Evolutionary conservation across 257 asterid genomes (phyloP), one percentile per base, ranked within the genome.

Genomic region (Gentiana straminea): DNA sequence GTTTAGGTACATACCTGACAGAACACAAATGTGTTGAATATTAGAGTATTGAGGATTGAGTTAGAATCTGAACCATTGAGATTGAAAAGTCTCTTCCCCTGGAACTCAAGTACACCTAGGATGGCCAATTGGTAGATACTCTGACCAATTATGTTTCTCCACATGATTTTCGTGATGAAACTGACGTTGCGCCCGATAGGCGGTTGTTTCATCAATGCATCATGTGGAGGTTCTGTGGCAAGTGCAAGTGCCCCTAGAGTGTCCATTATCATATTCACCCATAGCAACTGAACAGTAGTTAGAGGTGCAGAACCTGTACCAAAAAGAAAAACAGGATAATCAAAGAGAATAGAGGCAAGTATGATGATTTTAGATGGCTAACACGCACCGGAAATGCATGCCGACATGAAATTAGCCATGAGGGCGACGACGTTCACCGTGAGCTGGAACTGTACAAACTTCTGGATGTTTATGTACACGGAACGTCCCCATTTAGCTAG

Each of bases 191-290:
- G 79, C 35, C 88, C 83, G 10, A 82, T 81, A 0, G 97, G 97
- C 0, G 84, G 78, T 33, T 68, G 75, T 61, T 68, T 75, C 97
- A 88, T 81, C 63, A 88, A 57, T 58, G 81, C 94, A 50, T 82
- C 95, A 11, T 77, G 79, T 3, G 97, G 97, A 1, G 94, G 95
- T 59, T 82, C 89, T 9, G 94, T 88, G 4, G 97, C 97, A 4
- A 88, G 86, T 51, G 97, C 94, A 49, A 88, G 61, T 36, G 97
- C 97, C 12, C 94, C 97, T 5, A 88, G 79, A 8, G 94, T 82
- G 73, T 88, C 94, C 97, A 88, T 88, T 38, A 88, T 88, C 87
- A 88, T 81, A 76, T 84, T 88, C 63, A 88, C 97, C 97, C 97
- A 88, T n/a, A 88, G 84, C 73, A 88, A 58, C 71, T 88, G 91